These are phyloP conservation scores for Yarrowia porcina DNA, from an alignment of 805 yeast species.

Conservation along the genomic window DNA sequence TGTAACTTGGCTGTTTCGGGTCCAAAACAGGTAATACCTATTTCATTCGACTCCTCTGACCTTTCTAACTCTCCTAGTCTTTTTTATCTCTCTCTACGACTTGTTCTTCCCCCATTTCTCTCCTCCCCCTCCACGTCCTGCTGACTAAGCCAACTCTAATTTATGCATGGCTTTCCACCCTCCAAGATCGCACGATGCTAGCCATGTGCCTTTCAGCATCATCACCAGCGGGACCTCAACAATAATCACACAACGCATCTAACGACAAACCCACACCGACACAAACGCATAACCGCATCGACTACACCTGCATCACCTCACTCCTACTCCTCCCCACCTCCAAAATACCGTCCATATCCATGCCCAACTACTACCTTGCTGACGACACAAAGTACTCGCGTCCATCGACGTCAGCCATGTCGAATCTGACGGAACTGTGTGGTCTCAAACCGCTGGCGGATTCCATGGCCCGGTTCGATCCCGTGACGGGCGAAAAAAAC, in stretches of 20 bases:
- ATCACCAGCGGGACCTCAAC: neutral
- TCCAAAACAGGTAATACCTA: too few relatives aligned
- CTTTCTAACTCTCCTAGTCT: too few relatives aligned
- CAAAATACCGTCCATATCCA: slow-evolving; percentile 10
- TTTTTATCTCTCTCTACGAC: too few relatives aligned
- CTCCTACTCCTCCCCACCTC: neutral
- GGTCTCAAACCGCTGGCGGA: slow-evolving; percentile 64
- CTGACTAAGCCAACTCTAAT: neutral
- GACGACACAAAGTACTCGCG: slow-evolving; percentile 26
- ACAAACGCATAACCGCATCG: neutral
- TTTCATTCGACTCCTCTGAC: neutral
- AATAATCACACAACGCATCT: neutral
- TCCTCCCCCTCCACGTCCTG: too few relatives aligned
- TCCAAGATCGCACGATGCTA: slow-evolving; percentile 8
- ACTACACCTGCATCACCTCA: neutral
- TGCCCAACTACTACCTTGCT: slow-evolving; percentile 17
- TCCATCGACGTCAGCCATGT: slow-evolving; percentile 51
- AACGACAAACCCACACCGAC: neutral
- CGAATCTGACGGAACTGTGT: slow-evolving; percentile 67
- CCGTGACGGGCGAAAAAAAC: slow-evolving; percentile 87
- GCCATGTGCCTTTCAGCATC: neutral
- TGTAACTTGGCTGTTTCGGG: too few relatives aligned
- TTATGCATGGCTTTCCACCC: slow-evolving; percentile 4
- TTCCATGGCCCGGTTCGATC: slow-evolving; percentile 80
- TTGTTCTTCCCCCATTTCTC: too few relatives aligned